A percentile compares a stretch with the other conserved stretches of the same genome.
Conservation (phyloP, 306 rosid species). For the Begonia peltatifolia region DNA sequence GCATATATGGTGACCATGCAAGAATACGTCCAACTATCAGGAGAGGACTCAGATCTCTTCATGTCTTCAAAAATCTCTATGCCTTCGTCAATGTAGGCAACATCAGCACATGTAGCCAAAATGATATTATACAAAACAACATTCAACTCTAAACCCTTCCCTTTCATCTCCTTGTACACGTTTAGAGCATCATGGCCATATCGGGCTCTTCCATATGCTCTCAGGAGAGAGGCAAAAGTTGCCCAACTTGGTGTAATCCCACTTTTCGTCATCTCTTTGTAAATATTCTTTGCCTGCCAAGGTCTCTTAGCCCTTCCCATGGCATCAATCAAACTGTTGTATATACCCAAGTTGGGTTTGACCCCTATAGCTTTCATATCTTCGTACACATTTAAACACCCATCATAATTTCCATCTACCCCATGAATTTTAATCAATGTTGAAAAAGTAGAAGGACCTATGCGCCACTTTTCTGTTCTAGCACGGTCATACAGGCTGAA, state of each 20-base stretch:
- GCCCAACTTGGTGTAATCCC: conserved; percentile 44
- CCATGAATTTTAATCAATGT: conserved; percentile 66
- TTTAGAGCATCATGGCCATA: conserved; percentile 46
- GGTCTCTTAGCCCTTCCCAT: conserved; percentile 69
- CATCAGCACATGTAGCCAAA: conserved; percentile 73
- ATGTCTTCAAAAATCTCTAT: conserved; percentile 51
- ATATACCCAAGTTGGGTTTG: conserved; percentile 37
- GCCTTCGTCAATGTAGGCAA: conserved; percentile 47
- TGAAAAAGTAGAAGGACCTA: conserved; percentile 39
- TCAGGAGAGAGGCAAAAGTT: conserved; percentile 61
- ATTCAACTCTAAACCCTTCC: conserved; percentile 40
- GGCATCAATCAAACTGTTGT: conserved; percentile 57
- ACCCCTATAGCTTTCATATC: conserved; percentile 77
- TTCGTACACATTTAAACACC: conserved; percentile 60
- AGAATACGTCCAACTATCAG: conserved; percentile 80
- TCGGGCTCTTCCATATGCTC: conserved; percentile 57
- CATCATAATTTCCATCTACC: conserved; percentile 50
- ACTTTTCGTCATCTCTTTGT: conserved; percentile 48
- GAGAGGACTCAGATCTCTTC: conserved; percentile 44
- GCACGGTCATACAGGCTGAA: conserved; percentile 62
- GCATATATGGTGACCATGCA: conserved; percentile 75
- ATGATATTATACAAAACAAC: conserved; percentile 49
- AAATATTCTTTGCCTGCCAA: conserved; percentile 52
- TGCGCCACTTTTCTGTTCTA: conserved; percentile 58
- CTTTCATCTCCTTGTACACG: conserved; percentile 74